Conservation (phyloP, 208 protist species). For the Angomonas deanei region DNA sequence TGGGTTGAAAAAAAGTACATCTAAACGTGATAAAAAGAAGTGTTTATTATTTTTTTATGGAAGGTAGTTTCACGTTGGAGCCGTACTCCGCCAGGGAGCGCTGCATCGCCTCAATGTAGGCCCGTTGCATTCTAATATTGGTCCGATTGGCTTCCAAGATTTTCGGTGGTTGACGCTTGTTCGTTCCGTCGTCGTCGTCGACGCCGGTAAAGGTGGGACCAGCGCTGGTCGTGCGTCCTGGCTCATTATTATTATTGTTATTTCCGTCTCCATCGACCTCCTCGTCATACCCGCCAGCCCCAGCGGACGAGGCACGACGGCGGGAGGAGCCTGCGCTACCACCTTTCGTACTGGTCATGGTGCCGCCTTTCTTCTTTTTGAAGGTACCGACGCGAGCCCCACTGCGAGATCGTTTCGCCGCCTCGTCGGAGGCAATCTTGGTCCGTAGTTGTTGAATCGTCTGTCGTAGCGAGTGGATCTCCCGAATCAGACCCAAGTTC, state of each 20-base stretch:
- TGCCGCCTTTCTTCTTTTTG: background rate
- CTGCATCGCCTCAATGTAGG: conserved; percentile 77
- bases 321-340: background rate
- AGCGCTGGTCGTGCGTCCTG: background rate
- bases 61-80: background rate
- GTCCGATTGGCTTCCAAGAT: conserved; percentile 80
- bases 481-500: conserved; percentile 92
- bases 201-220: background rate
- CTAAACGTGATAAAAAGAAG: background rate
- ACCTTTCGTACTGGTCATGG: background rate
- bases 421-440: conserved; percentile 52
- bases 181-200: background rate
- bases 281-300: background rate
- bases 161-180: conserved; percentile 17
- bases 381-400: background rate
- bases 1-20: background rate
- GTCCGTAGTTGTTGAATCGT: conserved; percentile 83
- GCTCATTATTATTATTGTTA: too few species aligned
- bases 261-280: background rate
- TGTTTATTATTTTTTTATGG: background rate
- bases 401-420: conserved; percentile 17
- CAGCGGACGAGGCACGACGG: background rate
- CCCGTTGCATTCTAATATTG: conserved; percentile 75
- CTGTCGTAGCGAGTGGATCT: conserved; percentile 93
- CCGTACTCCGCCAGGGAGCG: conserved; percentile 23